Percentiles rank a stretch among this genome's conserved stretches.
Conservation (phyloP, 106 monocot genomes). For the Posidonia australis region DNA sequence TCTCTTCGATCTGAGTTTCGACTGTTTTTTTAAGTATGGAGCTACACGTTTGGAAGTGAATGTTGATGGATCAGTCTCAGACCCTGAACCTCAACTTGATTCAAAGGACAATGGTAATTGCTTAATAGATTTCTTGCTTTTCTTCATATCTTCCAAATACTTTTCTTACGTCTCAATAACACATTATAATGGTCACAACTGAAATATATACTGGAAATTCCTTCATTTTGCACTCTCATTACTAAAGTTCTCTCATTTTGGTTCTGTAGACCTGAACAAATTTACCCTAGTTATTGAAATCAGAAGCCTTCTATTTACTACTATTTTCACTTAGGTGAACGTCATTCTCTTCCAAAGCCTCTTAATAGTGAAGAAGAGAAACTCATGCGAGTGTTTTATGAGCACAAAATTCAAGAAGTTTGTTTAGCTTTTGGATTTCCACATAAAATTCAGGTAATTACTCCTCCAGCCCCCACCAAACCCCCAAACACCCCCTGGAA, state of each 20-base stretch:
- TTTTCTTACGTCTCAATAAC: no score
- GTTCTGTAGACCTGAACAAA: no score
- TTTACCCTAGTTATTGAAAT: no score
- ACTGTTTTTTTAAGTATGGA: conserved; percentile 48
- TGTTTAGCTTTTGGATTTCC: conserved; percentile 90
- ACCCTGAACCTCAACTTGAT: conserved; percentile 47
- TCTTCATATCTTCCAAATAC: no score
- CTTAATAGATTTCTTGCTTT: not conserved
- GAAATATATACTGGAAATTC: no score
- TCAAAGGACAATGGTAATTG: conserved; percentile 38
- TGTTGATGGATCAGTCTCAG: conserved; percentile 68
- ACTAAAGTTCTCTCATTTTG: no score
- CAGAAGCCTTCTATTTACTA: not conserved
- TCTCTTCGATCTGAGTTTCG: not conserved
- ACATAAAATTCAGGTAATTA: conserved; percentile 93
- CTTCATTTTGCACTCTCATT: no score
- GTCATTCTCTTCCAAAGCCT: conserved; percentile 46
- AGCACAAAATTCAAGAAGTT: conserved; percentile 99
- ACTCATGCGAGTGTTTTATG: conserved; percentile 77
- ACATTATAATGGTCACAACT: no score
- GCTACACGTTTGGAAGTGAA: conserved; percentile 61
- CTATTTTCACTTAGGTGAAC: conserved; percentile 27
- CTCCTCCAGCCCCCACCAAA: no score
- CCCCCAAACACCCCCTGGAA: no score
- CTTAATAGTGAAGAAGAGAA: conserved; percentile 81